phyloP scores from a whole-genome alignment of 768 basidiomycete species.

The Ramaria sp. region DNA sequence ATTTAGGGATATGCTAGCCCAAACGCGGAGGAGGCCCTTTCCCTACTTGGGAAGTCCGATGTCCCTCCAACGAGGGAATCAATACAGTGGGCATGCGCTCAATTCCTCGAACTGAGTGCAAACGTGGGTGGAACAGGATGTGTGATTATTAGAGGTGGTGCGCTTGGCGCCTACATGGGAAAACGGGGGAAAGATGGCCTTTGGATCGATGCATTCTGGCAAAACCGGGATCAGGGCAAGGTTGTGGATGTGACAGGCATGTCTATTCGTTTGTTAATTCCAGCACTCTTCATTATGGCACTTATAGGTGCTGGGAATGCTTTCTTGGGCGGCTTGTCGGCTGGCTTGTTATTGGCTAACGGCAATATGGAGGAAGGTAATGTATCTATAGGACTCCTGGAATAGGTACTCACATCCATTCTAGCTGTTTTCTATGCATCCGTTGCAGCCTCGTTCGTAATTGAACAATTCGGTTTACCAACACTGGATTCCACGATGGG shows the following conservation, averaged over 20 bases:
- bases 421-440: constrained; percentile 64
- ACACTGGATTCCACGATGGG: constrained; percentile 23
- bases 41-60: constrained; percentile 38
- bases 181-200: constrained; percentile 27
- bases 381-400: constrained; percentile 9
- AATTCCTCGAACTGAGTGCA: constrained; percentile 52
- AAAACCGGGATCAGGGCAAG: constrained; percentile 28
- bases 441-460: constrained; percentile 71
- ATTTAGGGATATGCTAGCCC: constrained; percentile 36
- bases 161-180: constrained; percentile 58
- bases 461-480: constrained; percentile 78
- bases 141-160: constrained; percentile 69
- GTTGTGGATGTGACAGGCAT: constrained; percentile 78
- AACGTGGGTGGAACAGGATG: constrained; percentile 38
- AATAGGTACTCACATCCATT: constrained; percentile 12
- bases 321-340: constrained; percentile 77
- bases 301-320: constrained; percentile 76
- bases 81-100: constrained; percentile 58
- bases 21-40: constrained; percentile 76
- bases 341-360: constrained; percentile 47
- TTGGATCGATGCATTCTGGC: constrained; percentile 78
- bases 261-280: constrained; percentile 9
- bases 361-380: constrained; percentile 61
- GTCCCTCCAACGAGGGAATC: constrained; percentile 38
- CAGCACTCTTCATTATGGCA: constrained; percentile 1